Evolutionary conservation across 208 protist genomes (phyloP), one percentile per base, ranked within the genome.

Genomic region (Trypanosoma cruzi): DNA sequence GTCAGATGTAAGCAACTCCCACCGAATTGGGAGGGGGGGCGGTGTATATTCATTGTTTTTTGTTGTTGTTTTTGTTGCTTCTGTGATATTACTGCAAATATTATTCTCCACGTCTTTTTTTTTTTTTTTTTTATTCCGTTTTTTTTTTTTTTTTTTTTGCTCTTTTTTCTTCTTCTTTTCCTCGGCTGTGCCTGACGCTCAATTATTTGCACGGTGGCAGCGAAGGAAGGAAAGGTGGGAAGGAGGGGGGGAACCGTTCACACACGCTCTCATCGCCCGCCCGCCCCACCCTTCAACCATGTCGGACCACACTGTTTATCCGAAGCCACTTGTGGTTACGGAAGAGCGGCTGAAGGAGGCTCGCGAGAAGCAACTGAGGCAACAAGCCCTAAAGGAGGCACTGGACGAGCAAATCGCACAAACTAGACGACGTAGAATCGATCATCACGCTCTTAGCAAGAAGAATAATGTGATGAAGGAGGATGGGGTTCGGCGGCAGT

Each of bases 371-470:
- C 80, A 87, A 40, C 73, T 74, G 52, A 93, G 91, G 44, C 90
- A 92, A 55, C 68, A 75, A 44, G 84, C 76, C 0, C 52, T 93
- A 29, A 81, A 71, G 32, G 82, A 85, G 14, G 86, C 86, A 8
- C 77, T 93, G 10, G 90, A 94, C 64, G 71, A 68, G 24, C 90
- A 94, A 71, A 84, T 91, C n/a, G 71, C 50, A 36, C 83, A 90
- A 42, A 50, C 68, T 18, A 77, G 67, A 56, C 48, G 57, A 26
- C 65, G 37, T 2, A 79, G 73, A 50, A 11, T 36, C 13, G 53
- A 68, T 50, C 48, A 36, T 32, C 24, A 32, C 28, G 20, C 13
- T 69, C 22, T 62, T 57, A 67, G 64, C 32, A 62, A 37, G 29
- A 67, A 24, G 59, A 75, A 54, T 71, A 57, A 24, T 74, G 36